phyloP scores from a whole-genome alignment of 225 moss, liverwort and hornwort genomes.

The Ulota crispa region DNA sequence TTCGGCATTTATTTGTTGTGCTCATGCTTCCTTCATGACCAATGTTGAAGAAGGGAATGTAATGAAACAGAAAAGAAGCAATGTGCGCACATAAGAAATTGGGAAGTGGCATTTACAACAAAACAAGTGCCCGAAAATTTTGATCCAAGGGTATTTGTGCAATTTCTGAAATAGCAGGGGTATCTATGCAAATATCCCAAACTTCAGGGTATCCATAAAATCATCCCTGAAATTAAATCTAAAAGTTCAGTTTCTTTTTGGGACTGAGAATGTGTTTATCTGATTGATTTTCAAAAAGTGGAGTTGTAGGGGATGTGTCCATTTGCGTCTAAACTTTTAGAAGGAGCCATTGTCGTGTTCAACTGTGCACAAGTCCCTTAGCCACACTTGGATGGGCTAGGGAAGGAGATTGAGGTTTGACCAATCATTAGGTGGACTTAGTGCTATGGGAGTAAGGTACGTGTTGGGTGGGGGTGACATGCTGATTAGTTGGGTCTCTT shows the following conservation, averaged over 20 bases:
- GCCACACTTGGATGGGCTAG: not conserved
- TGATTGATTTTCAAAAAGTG: not conserved
- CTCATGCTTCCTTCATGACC: too few species aligned
- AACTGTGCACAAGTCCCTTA: not conserved
- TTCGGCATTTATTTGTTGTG: too few species aligned
- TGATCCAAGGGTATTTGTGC: too few species aligned
- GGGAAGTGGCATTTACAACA: too few species aligned
- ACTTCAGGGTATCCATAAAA: too few species aligned
- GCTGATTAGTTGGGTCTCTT: not conserved
- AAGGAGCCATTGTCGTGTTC: not conserved
- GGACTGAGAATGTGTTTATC: not conserved
- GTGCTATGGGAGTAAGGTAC: not conserved
- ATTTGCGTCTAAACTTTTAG: not conserved
- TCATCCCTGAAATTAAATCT: too few species aligned
- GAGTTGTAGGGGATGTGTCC: not conserved
- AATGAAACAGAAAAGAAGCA: too few species aligned
- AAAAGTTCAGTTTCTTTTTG: not conserved
- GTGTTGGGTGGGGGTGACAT: not conserved
- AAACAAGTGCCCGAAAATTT: too few species aligned
- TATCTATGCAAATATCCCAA: too few species aligned
- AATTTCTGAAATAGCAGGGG: too few species aligned
- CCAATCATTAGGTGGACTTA: not conserved
- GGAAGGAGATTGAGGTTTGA: not conserved
- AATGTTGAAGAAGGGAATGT: too few species aligned
- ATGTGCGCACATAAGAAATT: too few species aligned